Evolutionary conservation across 1,139 yeast genomes (phyloP).

Genomic region (Geotrichum carabidarum): DNA sequence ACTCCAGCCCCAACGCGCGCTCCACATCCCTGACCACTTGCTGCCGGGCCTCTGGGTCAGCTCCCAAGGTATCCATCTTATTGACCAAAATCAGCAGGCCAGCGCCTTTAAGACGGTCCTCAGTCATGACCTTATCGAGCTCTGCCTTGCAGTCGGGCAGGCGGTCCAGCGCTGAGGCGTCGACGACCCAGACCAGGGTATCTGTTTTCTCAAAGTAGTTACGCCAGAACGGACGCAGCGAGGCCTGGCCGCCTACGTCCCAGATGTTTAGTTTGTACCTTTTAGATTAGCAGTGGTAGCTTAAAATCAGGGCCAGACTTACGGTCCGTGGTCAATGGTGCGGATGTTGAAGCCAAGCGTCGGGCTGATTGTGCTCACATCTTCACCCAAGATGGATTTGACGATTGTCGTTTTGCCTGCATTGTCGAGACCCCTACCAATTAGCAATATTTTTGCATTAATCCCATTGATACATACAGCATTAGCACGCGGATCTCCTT

Average conservation of each 20-base stretch:
- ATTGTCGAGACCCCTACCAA: constrained; percentile 65
- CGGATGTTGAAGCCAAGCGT: constrained; percentile 62
- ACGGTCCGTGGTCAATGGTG: constrained; percentile 41
- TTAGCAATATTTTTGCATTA: not conserved
- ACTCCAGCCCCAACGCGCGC: constrained; percentile 29
- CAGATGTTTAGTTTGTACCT: constrained; percentile 44
- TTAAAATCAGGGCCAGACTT: constrained; percentile 8
- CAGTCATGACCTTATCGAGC: constrained; percentile 55
- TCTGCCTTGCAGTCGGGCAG: constrained; percentile 62
- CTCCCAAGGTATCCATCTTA: constrained; percentile 44
- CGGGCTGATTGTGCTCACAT: constrained; percentile 48
- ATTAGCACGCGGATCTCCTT: constrained; percentile 67
- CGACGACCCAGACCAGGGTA: constrained; percentile 88
- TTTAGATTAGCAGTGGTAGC: constrained; percentile 29
- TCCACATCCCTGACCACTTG: constrained; percentile 24
- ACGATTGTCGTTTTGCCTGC: constrained; percentile 85
- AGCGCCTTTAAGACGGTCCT: constrained; percentile 66
- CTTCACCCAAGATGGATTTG: constrained; percentile 44
- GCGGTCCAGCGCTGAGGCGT: constrained; percentile 57
- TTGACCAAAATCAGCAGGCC: constrained; percentile 43
- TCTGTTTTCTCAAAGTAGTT: constrained; percentile 87
- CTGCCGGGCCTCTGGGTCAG: constrained; percentile 34
- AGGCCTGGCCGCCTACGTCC: constrained; percentile 89
- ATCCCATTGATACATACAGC: constrained; percentile 36
- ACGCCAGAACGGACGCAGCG: constrained; percentile 80